phyloP scores from a whole-genome alignment of 768 basidiomycete genomes.

The Zangia roseola region DNA sequence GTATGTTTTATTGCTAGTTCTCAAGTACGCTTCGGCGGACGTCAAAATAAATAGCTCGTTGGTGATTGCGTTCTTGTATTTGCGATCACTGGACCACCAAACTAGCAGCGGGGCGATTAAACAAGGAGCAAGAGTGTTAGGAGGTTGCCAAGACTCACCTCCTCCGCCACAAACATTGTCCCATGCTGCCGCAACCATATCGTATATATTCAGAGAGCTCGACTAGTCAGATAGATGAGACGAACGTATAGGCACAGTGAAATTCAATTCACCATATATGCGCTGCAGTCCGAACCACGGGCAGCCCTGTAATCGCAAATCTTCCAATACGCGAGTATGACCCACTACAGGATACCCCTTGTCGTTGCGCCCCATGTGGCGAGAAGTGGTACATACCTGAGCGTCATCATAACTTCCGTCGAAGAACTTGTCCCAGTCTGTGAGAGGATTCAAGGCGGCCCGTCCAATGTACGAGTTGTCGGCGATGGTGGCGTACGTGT shows the following conservation, averaged over 20 bases:
- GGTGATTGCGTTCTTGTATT: conserved; percentile 62
- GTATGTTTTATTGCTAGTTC: conserved; percentile 36
- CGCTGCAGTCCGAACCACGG: conserved; percentile 30
- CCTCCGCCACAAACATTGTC: conserved; percentile 52
- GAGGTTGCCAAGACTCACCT: conserved; percentile 26
- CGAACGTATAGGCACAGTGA: conserved; percentile 26
- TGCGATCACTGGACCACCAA: conserved; percentile 56
- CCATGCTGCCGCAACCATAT: conserved; percentile 52
- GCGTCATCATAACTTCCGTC: conserved; percentile 55
- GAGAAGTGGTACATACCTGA: conserved; percentile 33
- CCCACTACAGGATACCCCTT: conserved; percentile 40
- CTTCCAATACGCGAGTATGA: conserved; percentile 57
- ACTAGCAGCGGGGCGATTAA: conserved; percentile 32
- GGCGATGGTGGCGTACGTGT: conserved; percentile 40
- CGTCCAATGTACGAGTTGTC: conserved; percentile 46
- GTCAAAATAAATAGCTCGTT: conserved; percentile 54
- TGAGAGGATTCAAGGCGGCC: conserved; percentile 38
- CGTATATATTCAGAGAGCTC: conserved; percentile 47
- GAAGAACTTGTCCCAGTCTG: conserved; percentile 45
- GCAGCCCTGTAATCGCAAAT: conserved; percentile 50
- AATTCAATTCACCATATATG: conserved; percentile 19
- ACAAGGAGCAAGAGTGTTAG: neutral
- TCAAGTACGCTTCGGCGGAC: conserved; percentile 47
- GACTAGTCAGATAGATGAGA: conserved; percentile 35
- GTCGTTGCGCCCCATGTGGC: neutral